Evolutionary conservation across 345 rosid genomes (phyloP), one percentile per base, ranked within the genome.

Genomic region (Stellera chamaejasme): DNA sequence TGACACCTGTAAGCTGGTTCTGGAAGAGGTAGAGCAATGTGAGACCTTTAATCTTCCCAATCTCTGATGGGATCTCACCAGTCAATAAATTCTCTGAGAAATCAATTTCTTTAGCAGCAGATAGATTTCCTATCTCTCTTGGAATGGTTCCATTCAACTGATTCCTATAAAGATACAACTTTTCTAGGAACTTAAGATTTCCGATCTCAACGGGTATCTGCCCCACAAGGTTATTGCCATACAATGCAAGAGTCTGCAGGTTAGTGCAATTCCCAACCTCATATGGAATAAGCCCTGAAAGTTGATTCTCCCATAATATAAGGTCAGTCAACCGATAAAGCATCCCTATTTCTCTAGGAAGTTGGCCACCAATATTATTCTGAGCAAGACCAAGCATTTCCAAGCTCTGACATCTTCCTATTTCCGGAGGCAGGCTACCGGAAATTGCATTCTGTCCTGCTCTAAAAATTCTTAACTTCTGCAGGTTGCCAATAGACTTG

Each of bases 131-230:
- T 0, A 93, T 69, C 65, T 78, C 96, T 77, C 68, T 71, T 0
- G 97, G 99, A 60, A 93, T 86, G 28, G 88, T 84, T 63, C 96
- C 96, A 59, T 93, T 89, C 61, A 93, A 76, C 36, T 66, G 63
- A 75, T 93, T 93, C 59, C 90, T 74, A 67, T 93, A 93, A 45
- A 89, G 78, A 68, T 84, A 93, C 26, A 93, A 67, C 83, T 69
- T 79, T 72, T 71, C 67, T 52, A 93, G 75, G 32, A 67, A 79
- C 78, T 68, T 64, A 58, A 93, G 94, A 58, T 80, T 67, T 48
- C 89, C 93, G 52, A 93, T 79, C 72, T 89, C 90, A 12, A 63
- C 47, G 0, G 95, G 97, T 59, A 93, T 73, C 16, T 60, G 72
- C 50, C 97, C 99, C n/a, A 48, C 67, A 27, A 93, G 79, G 50